Evolutionary conservation across 2,329 filamentous ascomycete genomes (phyloP).

Genomic region (Claviceps digitariae): DNA sequence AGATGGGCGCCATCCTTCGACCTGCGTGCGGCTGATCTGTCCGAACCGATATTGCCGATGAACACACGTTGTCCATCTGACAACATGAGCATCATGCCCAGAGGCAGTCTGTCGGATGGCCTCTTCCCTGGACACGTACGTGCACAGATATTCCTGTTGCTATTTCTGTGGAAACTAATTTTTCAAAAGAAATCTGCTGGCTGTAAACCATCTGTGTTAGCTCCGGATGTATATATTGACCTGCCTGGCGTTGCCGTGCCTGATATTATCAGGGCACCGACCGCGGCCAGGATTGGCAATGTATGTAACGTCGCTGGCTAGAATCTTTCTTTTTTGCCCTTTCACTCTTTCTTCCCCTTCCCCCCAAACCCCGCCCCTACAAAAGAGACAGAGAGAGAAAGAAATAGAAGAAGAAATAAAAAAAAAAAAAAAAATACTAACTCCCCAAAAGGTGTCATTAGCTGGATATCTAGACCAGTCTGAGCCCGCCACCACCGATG

Average conservation of each 20-base stretch:
- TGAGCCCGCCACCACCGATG: background rate
- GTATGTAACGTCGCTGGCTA: conserved; percentile 6
- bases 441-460: conserved; percentile 7
- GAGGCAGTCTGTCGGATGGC: background rate
- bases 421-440: conserved; percentile 4
- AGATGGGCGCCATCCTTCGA: background rate
- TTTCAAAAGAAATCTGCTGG: conserved; percentile 9
- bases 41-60: background rate
- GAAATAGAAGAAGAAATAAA: no score
- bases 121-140: conserved; percentile 8
- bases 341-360: background rate
- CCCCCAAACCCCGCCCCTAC: no score
- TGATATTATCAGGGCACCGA: background rate
- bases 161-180: conserved; percentile 8
- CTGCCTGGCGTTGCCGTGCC: background rate
- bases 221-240: background rate
- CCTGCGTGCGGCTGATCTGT: background rate
- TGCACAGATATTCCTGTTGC: background rate
- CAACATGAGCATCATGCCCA: background rate
- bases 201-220: conserved; percentile 2
- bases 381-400: no score
- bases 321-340: background rate
- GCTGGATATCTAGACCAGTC: background rate
- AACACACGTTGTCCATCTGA: background rate
- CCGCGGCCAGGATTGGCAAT: background rate